phyloP scores from a whole-genome alignment of 2,329 filamentous ascomycete genomes.

The Cercospora sesami region DNA sequence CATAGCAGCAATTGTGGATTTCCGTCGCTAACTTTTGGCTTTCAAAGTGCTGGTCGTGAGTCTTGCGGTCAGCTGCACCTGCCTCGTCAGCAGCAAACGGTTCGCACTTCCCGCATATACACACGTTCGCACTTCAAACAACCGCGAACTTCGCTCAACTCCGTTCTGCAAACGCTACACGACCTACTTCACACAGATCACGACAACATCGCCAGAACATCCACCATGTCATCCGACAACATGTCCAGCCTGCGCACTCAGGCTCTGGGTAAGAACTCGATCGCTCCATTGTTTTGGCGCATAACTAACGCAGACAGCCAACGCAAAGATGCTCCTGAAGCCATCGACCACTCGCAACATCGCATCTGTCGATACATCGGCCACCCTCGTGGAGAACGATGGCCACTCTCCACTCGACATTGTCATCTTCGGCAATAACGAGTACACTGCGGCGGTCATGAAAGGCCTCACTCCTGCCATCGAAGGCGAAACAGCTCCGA shows the following conservation, averaged over 20 bases:
- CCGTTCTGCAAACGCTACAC: neutral
- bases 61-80: neutral
- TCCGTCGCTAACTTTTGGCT: neutral
- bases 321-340: conserved; percentile 28
- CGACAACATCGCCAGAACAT: conserved; percentile 3
- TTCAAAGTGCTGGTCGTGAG: neutral
- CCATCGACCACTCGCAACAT: conserved; percentile 4
- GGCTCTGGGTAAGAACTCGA: conserved; percentile 20
- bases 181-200: neutral
- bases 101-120: neutral
- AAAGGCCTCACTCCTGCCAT: conserved; percentile 29
- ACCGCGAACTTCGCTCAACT: neutral
- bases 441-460: conserved; percentile 28
- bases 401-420: conserved; percentile 20
- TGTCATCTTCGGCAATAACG: conserved; percentile 27
- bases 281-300: neutral
- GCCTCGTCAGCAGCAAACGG: neutral
- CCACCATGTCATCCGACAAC: conserved; percentile 21
- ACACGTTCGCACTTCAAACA: neutral
- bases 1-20: neutral
- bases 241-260: conserved; percentile 25
- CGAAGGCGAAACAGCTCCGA: conserved; percentile 24
- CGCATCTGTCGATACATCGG: conserved; percentile 11
- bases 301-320: conserved; percentile 25
- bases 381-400: conserved; percentile 4